Conservation (phyloP, 306 rosid genomes). For the Ziziphus jujuba region DNA sequence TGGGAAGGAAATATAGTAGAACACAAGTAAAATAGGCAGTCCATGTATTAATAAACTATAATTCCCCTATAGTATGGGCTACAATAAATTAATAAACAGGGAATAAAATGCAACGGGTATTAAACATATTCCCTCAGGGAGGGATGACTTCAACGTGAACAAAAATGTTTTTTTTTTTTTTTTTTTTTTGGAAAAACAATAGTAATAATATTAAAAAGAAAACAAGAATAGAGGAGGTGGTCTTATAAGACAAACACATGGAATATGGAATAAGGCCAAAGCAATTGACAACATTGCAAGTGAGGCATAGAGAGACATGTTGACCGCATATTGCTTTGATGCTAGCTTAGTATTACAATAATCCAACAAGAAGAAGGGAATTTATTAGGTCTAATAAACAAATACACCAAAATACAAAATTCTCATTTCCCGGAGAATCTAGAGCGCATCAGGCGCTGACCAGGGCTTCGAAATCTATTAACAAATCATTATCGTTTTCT, state of each 20-base stretch:
- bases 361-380: conserved; percentile 21
- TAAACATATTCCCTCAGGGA: neutral
- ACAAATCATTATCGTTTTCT: conserved; percentile 35
- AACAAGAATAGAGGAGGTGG: conserved; percentile 16
- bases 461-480: conserved; percentile 69
- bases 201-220: neutral
- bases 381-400: neutral
- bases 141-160: conserved; percentile 19
- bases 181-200: neutral
- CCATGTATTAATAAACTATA: too few relatives aligned
- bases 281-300: conserved; percentile 67
- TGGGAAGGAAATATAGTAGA: neutral
- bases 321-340: conserved; percentile 68
- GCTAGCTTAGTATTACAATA: conserved; percentile 46
- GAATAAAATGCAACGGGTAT: neutral
- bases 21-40: neutral
- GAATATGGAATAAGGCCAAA: conserved; percentile 62
- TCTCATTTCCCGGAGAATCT: conserved; percentile 90
- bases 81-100: too few relatives aligned
- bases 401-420: conserved; percentile 24
- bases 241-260: conserved; percentile 70
- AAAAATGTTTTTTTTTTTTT: conserved; percentile 18
- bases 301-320: conserved; percentile 77
- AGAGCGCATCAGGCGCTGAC: conserved; percentile 99
- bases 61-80: too few relatives aligned